phyloP scores from a whole-genome alignment of 306 rosid species.

The Castanospermum australe region DNA sequence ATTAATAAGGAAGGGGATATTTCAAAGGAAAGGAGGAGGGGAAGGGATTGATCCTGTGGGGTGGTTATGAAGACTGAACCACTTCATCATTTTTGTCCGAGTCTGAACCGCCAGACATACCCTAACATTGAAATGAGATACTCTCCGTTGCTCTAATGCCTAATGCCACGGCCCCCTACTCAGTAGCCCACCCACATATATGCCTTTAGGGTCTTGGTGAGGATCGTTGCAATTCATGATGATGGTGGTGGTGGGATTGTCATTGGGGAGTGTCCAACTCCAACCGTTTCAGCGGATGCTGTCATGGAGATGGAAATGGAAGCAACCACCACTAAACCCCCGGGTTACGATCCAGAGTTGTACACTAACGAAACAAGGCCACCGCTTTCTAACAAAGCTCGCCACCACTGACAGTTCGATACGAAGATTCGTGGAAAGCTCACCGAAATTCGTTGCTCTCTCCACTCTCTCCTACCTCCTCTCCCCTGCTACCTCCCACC shows the following conservation, averaged over 20 bases:
- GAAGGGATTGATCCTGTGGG: too few species aligned
- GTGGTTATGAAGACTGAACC: too few species aligned
- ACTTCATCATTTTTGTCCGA: too few species aligned
- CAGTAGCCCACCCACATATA: too few species aligned
- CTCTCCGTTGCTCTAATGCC: too few species aligned
- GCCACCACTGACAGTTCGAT: slow-evolving; percentile 44
- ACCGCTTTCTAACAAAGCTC: slow-evolving; percentile 69
- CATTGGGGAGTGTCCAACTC: background rate
- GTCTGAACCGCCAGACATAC: too few species aligned
- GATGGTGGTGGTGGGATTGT: too few species aligned
- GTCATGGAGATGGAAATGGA: slow-evolving; percentile 16
- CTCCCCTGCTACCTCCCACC: slow-evolving; percentile 50
- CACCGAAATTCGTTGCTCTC: slow-evolving; percentile 66
- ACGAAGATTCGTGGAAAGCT: slow-evolving; percentile 45
- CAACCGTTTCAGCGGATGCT: background rate
- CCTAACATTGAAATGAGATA: too few species aligned
- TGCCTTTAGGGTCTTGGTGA: too few species aligned
- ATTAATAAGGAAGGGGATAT: too few species aligned
- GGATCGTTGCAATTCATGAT: background rate
- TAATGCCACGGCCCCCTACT: too few species aligned
- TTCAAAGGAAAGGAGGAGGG: too few species aligned
- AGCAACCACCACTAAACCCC: background rate
- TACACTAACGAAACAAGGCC: slow-evolving; percentile 64
- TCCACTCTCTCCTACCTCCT: slow-evolving; percentile 66
- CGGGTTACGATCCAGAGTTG: slow-evolving; percentile 5